Evolutionary conservation across 2,329 filamentous ascomycete species (phyloP).

Genomic region (Metarhizium guizhouense): DNA sequence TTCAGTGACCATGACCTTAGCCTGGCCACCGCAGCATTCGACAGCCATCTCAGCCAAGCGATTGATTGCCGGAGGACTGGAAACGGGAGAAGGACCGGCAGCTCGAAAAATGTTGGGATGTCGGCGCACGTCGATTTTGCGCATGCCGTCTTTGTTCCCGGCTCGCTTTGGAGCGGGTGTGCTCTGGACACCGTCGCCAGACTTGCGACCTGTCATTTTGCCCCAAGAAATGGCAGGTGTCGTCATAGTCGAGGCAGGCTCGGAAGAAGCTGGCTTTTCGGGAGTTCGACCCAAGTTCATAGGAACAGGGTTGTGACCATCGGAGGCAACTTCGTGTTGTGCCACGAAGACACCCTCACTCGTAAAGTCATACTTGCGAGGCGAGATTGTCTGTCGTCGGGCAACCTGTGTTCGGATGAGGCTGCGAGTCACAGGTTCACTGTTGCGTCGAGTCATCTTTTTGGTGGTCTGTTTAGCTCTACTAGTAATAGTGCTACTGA

Average conservation of each 20-base stretch:
- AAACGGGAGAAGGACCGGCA: conserved; percentile 8
- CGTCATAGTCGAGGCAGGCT: not conserved
- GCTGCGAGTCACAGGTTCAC: conserved; percentile 24
- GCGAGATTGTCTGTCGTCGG: conserved; percentile 20
- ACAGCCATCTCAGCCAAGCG: conserved; percentile 19
- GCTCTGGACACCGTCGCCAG: not conserved
- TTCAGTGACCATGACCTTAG: conserved; percentile 21
- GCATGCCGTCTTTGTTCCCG: conserved; percentile 13
- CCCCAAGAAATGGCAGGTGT: conserved; percentile 12
- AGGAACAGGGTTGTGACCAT: not conserved
- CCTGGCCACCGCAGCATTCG: conserved; percentile 17
- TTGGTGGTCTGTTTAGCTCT: conserved; percentile 15
- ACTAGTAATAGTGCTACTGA: conserved; percentile 13
- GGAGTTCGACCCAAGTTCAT: not conserved
- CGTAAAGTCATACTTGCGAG: conserved; percentile 14
- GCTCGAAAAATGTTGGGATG: conserved; percentile 26
- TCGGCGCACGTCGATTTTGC: conserved; percentile 26
- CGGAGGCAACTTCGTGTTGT: not conserved
- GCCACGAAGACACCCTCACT: not conserved
- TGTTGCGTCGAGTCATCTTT: conserved; percentile 19
- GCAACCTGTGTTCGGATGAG: conserved; percentile 12
- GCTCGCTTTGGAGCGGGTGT: conserved; percentile 3
- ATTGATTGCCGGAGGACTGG: conserved; percentile 11
- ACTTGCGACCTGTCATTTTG: conserved; percentile 7
- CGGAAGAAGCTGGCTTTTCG: not conserved